These are phyloP conservation scores for Carex parvula DNA, from an alignment of 176 grass and related monocot species.

Conservation along the genomic window DNA sequence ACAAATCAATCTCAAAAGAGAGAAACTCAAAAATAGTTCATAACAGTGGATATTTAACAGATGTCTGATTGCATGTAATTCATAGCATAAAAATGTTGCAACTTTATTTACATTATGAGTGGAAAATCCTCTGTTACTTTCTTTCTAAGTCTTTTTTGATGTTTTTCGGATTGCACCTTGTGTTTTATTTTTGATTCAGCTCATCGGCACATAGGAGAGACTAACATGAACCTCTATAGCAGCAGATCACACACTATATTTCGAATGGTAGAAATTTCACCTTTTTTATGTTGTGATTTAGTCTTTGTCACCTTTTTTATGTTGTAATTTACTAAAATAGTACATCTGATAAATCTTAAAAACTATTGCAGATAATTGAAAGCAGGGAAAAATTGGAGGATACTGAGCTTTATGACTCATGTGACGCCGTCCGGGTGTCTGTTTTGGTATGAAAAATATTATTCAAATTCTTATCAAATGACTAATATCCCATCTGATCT, in stretches of 20 bases:
- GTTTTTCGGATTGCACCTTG: neutral
- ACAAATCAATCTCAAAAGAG: neutral
- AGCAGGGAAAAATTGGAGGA: slow-evolving; percentile 69
- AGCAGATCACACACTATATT: slow-evolving; percentile 98
- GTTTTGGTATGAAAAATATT: slow-evolving; percentile 46
- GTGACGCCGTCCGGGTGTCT: slow-evolving; percentile 90
- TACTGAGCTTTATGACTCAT: slow-evolving; percentile 49
- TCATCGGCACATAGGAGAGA: slow-evolving; percentile 91
- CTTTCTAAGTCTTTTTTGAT: neutral
- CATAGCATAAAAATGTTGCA: neutral
- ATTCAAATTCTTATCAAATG: neutral
- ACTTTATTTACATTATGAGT: slow-evolving; percentile 14
- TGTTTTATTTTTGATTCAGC: slow-evolving; percentile 43
- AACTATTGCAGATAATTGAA: slow-evolving; percentile 69
- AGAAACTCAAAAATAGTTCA: too few relatives aligned
- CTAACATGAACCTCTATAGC: slow-evolving; percentile 96
- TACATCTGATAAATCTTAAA: neutral
- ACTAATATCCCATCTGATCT: neutral
- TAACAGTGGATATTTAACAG: too few relatives aligned
- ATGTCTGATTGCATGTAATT: neutral
- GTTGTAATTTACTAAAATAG: neutral
- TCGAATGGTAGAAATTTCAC: slow-evolving; percentile 59
- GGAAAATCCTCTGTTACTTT: neutral
- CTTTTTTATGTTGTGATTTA: neutral
- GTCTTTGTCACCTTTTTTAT: neutral